A percentile compares a stretch with the other conserved stretches of the same genome.
phyloP scores from a whole-genome alignment of 2,329 filamentous ascomycete genomes.

The Alternaria atra region DNA sequence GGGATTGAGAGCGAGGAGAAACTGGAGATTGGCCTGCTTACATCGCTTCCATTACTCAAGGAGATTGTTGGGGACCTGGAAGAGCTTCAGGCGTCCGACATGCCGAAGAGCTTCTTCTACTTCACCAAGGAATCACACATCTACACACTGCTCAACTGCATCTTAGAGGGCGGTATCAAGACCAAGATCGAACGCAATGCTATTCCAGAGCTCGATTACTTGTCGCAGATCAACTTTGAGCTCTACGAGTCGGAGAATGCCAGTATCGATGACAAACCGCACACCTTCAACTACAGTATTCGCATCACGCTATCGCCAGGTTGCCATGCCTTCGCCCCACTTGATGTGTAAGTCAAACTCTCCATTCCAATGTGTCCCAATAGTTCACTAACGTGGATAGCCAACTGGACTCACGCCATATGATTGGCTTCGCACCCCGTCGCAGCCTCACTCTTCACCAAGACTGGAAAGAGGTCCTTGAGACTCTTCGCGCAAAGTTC shows the following conservation, averaged over 20 bases:
- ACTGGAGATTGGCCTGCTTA: slow-evolving; percentile 96
- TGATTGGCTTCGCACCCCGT: slow-evolving; percentile 92
- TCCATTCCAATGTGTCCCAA: neutral
- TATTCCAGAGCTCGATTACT: slow-evolving; percentile 96
- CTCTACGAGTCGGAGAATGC: slow-evolving; percentile 92
- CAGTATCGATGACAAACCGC: slow-evolving; percentile 65
- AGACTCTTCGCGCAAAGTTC: slow-evolving; percentile 93
- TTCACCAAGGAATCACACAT: slow-evolving; percentile 99
- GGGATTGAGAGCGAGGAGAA: slow-evolving; percentile 96
- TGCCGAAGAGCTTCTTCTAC: slow-evolving; percentile 97
- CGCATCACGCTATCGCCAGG: slow-evolving; percentile 95
- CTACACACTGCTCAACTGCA: slow-evolving; percentile 97
- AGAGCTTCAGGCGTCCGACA: slow-evolving; percentile 93
- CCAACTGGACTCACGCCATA: slow-evolving; percentile 93
- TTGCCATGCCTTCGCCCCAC: slow-evolving; percentile 93
- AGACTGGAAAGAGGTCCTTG: slow-evolving; percentile 97
- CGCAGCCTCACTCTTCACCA: slow-evolving; percentile 88
- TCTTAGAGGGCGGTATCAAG: slow-evolving; percentile 93
- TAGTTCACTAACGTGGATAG: slow-evolving; percentile 29
- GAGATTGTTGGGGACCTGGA: slow-evolving; percentile 98
- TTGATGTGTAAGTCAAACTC: slow-evolving; percentile 72
- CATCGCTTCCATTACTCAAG: slow-evolving; percentile 89
- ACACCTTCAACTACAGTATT: slow-evolving; percentile 91
- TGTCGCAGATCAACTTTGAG: slow-evolving; percentile 97
- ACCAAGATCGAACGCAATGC: slow-evolving; percentile 96